phyloP scores from a whole-genome alignment of 2,329 filamentous ascomycete species.

The Zymoseptoria crescenta region DNA sequence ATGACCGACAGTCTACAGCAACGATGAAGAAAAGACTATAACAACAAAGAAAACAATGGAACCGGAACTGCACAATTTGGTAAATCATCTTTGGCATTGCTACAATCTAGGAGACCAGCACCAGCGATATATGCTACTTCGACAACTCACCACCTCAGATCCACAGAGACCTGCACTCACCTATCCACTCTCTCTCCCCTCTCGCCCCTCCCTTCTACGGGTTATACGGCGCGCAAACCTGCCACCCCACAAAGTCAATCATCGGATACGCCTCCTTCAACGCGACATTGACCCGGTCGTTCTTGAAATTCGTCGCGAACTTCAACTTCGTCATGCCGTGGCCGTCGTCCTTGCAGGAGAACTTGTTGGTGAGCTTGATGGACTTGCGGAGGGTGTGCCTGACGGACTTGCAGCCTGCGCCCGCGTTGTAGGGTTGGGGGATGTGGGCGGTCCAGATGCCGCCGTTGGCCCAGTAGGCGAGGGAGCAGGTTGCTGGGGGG shows the following conservation, averaged over 20 bases:
- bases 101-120: too few relatives aligned
- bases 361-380: background rate
- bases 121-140: too few relatives aligned
- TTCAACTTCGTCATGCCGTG: background rate
- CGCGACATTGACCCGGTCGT: slow-evolving; percentile 1
- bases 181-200: too few relatives aligned
- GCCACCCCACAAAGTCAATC: slow-evolving; percentile 1
- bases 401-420: slow-evolving; percentile 2
- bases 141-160: too few relatives aligned
- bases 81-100: too few relatives aligned
- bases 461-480: background rate
- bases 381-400: background rate
- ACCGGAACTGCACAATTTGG: too few relatives aligned
- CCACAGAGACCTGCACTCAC: too few relatives aligned
- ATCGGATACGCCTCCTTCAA: slow-evolving; percentile 3
- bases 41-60: too few relatives aligned
- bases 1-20: too few relatives aligned
- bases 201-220: too few relatives aligned
- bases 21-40: too few relatives aligned
- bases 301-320: background rate
- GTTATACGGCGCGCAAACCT: slow-evolving; percentile 3
- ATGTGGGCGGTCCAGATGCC: slow-evolving; percentile 4
- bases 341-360: slow-evolving; percentile 4
- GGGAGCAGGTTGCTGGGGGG: background rate
- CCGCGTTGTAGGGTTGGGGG: slow-evolving; percentile 1